phyloP scores from a whole-genome alignment of 495 filamentous ascomycete genomes.

The Pseudoneurospora amorphoporcata region DNA sequence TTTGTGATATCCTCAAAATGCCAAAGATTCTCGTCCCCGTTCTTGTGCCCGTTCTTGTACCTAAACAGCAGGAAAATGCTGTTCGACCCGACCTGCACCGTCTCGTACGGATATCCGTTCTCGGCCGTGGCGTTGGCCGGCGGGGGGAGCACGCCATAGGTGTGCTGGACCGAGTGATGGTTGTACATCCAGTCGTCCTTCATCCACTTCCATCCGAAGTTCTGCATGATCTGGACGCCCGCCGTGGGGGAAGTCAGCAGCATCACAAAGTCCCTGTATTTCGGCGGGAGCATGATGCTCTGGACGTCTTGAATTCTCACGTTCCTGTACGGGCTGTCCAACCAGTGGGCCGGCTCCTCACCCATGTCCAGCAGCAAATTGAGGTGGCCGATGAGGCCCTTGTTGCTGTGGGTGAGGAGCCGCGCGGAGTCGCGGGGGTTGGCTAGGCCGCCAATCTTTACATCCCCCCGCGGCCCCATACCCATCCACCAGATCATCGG shows the following conservation, averaged over 20 bases:
- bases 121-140: neutral
- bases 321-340: neutral
- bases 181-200: neutral
- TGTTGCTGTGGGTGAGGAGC: neutral
- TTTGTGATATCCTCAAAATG: neutral
- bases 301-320: neutral
- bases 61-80: neutral
- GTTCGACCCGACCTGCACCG: neutral
- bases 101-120: neutral
- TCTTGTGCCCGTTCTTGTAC: neutral
- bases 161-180: neutral
- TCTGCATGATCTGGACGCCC: neutral
- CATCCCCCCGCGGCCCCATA: too few species aligned
- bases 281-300: neutral
- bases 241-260: neutral
- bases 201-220: neutral
- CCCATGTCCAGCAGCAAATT: neutral
- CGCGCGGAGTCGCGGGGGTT: neutral
- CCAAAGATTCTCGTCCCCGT: neutral
- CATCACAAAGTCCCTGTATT: neutral
- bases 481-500: neutral
- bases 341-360: neutral
- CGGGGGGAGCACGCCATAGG: neutral
- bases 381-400: neutral
- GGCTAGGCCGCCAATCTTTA: neutral